phyloP scores from a whole-genome alignment of 1,284 basidiomycete genomes.

The Ustilago hordei region DNA sequence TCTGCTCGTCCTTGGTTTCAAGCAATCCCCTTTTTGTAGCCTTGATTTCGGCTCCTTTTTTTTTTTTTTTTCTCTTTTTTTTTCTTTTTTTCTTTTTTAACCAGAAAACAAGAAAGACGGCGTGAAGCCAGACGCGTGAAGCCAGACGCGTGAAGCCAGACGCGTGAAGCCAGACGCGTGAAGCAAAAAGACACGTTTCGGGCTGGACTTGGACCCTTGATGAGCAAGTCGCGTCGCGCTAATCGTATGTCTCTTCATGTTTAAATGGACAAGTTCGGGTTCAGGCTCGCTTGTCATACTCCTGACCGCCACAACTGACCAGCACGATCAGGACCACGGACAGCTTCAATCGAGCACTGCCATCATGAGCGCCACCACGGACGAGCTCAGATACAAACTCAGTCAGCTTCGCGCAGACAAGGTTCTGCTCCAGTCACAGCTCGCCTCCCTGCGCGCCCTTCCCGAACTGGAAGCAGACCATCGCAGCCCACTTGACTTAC shows the following conservation, averaged over 20 bases:
- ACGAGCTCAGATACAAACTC: constrained; percentile 28
- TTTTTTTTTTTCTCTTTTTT: not conserved
- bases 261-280: not conserved
- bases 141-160: no score
- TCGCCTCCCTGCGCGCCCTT: constrained; percentile 30
- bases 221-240: constrained; percentile 28
- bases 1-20: not conserved
- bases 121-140: no score
- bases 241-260: not conserved
- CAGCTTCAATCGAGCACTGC: not conserved
- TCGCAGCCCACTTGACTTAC: constrained; percentile 9
- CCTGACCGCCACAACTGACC: no score
- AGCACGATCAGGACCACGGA: not conserved
- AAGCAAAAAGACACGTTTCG: no score
- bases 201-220: not conserved
- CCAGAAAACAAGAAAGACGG: no score
- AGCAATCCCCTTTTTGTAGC: not conserved
- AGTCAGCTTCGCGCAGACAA: constrained; percentile 44
- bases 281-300: no score
- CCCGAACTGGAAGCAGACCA: constrained; percentile 10
- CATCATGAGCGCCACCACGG: constrained; percentile 20
- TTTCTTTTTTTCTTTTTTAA: no score
- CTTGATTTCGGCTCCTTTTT: not conserved
- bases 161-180: no score
- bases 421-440: constrained; percentile 36